Percentiles rank a stretch among this genome's conserved stretches.
phyloP scores from a whole-genome alignment of 768 basidiomycete species.

The Boletus tylopilopsis region DNA sequence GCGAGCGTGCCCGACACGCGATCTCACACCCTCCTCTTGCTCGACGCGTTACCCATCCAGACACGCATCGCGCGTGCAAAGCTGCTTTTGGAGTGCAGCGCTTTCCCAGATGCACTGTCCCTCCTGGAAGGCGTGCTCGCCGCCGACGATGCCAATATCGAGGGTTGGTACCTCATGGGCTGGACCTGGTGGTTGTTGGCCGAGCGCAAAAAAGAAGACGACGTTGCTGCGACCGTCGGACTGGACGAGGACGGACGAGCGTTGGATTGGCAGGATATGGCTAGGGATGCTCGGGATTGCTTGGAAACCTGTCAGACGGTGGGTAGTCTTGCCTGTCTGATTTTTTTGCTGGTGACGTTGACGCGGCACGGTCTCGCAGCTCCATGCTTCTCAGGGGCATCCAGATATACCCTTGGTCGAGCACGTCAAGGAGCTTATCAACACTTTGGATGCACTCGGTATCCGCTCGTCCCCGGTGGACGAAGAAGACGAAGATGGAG shows the following conservation, averaged over 20 bases:
- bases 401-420: slow-evolving; percentile 72
- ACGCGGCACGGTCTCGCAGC: slow-evolving; percentile 34
- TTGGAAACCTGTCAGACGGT: slow-evolving; percentile 81
- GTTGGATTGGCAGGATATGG: slow-evolving; percentile 73
- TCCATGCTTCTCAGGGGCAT: slow-evolving; percentile 69
- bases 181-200: slow-evolving; percentile 90
- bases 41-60: slow-evolving; percentile 53
- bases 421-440: slow-evolving; percentile 72
- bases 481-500: slow-evolving; percentile 39
- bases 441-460: slow-evolving; percentile 62
- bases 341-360: background rate
- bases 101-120: slow-evolving; percentile 68
- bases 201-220: slow-evolving; percentile 59
- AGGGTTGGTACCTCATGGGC: slow-evolving; percentile 93
- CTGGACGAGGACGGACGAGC: slow-evolving; percentile 33
- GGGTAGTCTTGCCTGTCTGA: slow-evolving; percentile 29
- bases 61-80: slow-evolving; percentile 73
- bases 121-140: slow-evolving; percentile 78
- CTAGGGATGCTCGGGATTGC: slow-evolving; percentile 73
- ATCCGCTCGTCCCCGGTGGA: slow-evolving; percentile 57
- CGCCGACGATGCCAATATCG: slow-evolving; percentile 80
- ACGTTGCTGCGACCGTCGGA: slow-evolving; percentile 39
- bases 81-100: slow-evolving; percentile 71
- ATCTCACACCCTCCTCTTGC: slow-evolving; percentile 35
- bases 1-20: slow-evolving; percentile 1